These are phyloP conservation scores for Penicillium capsulatum DNA, from an alignment of 2,329 filamentous ascomycete genomes.

Conservation along the genomic window DNA sequence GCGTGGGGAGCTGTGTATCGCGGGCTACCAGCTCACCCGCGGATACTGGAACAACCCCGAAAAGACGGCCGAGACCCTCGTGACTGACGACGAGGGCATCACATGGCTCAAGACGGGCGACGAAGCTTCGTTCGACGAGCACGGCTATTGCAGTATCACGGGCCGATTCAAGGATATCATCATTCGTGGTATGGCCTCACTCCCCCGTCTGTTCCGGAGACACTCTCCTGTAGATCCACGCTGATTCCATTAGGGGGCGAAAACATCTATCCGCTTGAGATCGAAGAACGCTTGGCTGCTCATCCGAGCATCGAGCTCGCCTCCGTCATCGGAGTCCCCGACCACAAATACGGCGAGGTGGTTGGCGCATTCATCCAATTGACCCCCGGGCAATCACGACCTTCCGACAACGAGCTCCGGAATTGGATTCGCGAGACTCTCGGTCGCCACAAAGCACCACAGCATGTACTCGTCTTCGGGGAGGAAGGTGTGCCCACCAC, in stretches of 20 bases:
- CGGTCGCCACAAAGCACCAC: slow-evolving; percentile 64
- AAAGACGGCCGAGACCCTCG: slow-evolving; percentile 69
- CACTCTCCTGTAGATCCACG: too few species aligned
- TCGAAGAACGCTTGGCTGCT: slow-evolving; percentile 65
- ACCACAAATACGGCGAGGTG: slow-evolving; percentile 69
- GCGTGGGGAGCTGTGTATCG: slow-evolving; percentile 70
- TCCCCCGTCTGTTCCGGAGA: slow-evolving; percentile 1
- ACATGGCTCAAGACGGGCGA: slow-evolving; percentile 65
- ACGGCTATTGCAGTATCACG: slow-evolving; percentile 68
- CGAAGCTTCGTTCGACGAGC: slow-evolving; percentile 49
- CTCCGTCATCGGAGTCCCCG: slow-evolving; percentile 65
- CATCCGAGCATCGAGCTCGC: slow-evolving; percentile 62
- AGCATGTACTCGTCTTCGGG: slow-evolving; percentile 73
- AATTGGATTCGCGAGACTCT: slow-evolving; percentile 60
- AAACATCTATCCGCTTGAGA: slow-evolving; percentile 70
- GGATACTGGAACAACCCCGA: slow-evolving; percentile 64
- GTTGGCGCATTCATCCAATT: slow-evolving; percentile 59
- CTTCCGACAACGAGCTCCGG: slow-evolving; percentile 53
- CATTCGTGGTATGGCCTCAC: slow-evolving; percentile 62
- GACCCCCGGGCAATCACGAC: slow-evolving; percentile 33
- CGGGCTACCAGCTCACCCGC: slow-evolving; percentile 67
- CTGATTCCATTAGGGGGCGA: slow-evolving; percentile 54
- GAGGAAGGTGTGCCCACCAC: slow-evolving; percentile 50
- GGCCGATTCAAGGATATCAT: slow-evolving; percentile 77
- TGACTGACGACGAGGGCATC: slow-evolving; percentile 56